Evolutionary conservation across 2,329 filamentous ascomycete species (phyloP).

Genomic region (Aspergillus oerlinghausenensis): DNA sequence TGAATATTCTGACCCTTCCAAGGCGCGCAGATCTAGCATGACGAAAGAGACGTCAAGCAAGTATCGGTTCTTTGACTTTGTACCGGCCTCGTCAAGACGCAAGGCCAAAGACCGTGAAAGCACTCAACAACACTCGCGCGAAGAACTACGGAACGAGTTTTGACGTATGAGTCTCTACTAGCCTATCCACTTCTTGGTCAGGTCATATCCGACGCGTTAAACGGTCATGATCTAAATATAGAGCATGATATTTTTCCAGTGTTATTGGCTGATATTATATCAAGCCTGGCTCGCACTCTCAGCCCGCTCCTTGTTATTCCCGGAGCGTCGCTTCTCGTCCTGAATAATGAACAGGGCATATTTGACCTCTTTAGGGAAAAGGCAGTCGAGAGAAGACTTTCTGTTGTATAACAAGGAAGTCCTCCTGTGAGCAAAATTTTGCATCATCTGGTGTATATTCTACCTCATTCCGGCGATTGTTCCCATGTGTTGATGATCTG

Average conservation of each 20-base stretch:
- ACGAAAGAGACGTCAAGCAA: slow-evolving; percentile 37
- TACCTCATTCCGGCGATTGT: slow-evolving; percentile 12
- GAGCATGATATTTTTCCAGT: background rate
- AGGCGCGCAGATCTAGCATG: slow-evolving; percentile 34
- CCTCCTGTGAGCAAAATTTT: slow-evolving; percentile 7
- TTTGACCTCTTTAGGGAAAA: background rate
- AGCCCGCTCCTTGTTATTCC: background rate
- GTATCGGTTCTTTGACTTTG: slow-evolving; percentile 43
- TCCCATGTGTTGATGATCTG: slow-evolving; percentile 32
- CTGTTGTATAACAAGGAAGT: slow-evolving; percentile 17
- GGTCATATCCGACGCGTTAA: background rate
- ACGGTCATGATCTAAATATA: background rate
- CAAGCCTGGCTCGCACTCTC: background rate
- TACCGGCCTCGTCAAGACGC: slow-evolving; percentile 37
- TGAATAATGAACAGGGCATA: background rate
- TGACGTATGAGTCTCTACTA: slow-evolving; percentile 12
- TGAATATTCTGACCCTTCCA: slow-evolving; percentile 35
- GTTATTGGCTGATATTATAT: background rate
- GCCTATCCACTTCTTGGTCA: background rate
- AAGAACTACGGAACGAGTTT: slow-evolving; percentile 30
- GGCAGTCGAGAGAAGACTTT: background rate
- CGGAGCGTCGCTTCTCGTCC: background rate
- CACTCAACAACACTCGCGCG: slow-evolving; percentile 28
- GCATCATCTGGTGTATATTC: slow-evolving; percentile 25
- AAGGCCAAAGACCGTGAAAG: slow-evolving; percentile 40